Evolutionary conservation across 305 asterid genomes (phyloP), one percentile per base, ranked within the genome.

Genomic region (Caryopteris hybrid): DNA sequence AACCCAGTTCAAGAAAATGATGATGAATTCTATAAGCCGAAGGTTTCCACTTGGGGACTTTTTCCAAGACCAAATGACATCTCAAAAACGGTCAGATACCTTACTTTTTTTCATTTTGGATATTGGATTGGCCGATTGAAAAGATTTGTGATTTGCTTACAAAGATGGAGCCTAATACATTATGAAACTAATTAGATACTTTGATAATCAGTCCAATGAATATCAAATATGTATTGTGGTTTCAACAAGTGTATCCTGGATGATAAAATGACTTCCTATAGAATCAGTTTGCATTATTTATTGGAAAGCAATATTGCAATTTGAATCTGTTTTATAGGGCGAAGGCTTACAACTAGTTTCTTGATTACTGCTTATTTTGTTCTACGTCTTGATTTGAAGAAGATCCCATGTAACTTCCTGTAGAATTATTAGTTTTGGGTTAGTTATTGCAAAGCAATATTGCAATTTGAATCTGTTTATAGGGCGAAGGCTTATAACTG

Each of bases 11-110:
- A 61, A 39, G 88, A 81, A 61, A 83, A 82, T 41, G 81, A 78
- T 50, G 56, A 4, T 12, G 90, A 88, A 29, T 71, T 79, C 16
- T 93, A 88, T 65, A 93, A 86, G 84, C 99, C 99, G 6, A 93
- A 87, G 85, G 96, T 91, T 71, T 91, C 99, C 67, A 93, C 96
- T 13, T 93, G 99, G 97, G 99, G 99, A 56, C 86, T 91, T 77
- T 93, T 93, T 68, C 96, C 97, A 8, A 88, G 97, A 72, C 97
- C 97, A 2, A 84, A 70, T 58, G 69, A 93, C 85, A 93, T 91
- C 70, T 91, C 99, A 0, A 80, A 84, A 78, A 66, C 96, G 5
- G 99, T 93, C 79, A 78, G 90, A 59, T 77, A 25, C 68, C 62
- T 68, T 64, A 10, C 12, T 41, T 36, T 74, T 55, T 38, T 42